Evolutionary conservation across 805 yeast species (phyloP), one percentile per base, ranked within the genome.

Genomic region (Ogataea pini): DNA sequence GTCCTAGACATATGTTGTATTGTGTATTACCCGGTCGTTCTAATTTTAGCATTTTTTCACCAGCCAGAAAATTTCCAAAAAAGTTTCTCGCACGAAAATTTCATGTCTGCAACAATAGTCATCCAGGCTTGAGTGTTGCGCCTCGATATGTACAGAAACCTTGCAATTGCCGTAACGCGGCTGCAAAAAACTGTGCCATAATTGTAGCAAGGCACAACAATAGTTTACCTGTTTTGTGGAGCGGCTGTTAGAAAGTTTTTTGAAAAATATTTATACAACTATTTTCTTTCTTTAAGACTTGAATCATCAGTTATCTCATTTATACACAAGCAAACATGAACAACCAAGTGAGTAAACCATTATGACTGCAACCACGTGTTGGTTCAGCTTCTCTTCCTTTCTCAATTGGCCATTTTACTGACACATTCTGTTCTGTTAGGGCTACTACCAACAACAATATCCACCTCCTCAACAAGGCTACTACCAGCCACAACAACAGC

Each of bases 401-500:
- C n/a, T n/a, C n/a, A n/a, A n/a, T n/a, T n/a, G n/a, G 25, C 5
- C 25, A 22, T 22, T 22, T 22, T 5, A 22, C 42, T 41, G 34
- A 40, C 46, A 41, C 13, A 4, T 24, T 13, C 31, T 28, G 25
- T 28, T 28, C 9, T 24, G 9, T 1, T n/a, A 54, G 58, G 58
- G 60, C 17, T 56, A 56, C 39, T 55, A 58, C 49, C 59, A 56
- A 41, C 62, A 55, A 46, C 37, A 32, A 29, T 41, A 41, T 16
- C 44, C 36, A 12, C 44, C 44, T 20, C 56, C 51, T 6, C 55
- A 42, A 38, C 54, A 48, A 28, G 52, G 50, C 7, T 54, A 52
- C 48, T 59, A 58, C 54, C 56, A 51, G 34, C 57, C 51, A 19
- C 60, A 56, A 36, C 60, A 47, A 22, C 62, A 55, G 41, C 60